Conservation (phyloP, 2,329 filamentous ascomycete genomes). For the Alternaria incomplexa region DNA sequence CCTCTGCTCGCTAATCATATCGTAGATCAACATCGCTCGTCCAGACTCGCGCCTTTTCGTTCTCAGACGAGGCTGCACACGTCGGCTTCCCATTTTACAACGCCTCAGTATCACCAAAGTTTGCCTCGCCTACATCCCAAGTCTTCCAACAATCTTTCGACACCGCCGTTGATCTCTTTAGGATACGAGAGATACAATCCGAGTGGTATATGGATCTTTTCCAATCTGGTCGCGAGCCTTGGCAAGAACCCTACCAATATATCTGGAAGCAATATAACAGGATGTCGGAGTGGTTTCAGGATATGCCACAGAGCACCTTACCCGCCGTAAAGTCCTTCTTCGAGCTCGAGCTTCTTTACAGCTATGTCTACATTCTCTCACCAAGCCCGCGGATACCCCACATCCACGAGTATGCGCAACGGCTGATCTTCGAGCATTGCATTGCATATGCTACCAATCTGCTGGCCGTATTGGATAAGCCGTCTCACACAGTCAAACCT, state of each 20-base stretch:
- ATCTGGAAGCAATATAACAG: constrained; percentile 78
- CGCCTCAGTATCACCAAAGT: constrained; percentile 46
- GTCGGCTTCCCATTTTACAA: constrained; percentile 73
- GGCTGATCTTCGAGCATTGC: constrained; percentile 84
- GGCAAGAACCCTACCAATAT: constrained; percentile 72
- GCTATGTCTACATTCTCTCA: constrained; percentile 86
- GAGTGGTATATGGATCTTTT: constrained; percentile 89
- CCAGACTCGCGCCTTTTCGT: constrained; percentile 86
- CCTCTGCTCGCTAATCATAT: background rate
- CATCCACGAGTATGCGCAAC: constrained; percentile 76
- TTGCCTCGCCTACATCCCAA: constrained; percentile 56
- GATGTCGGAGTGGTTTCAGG: constrained; percentile 81
- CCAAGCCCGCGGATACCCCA: constrained; percentile 76
- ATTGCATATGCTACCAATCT: constrained; percentile 81
- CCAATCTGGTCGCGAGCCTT: constrained; percentile 73
- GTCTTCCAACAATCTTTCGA: constrained; percentile 66
- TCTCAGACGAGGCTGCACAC: constrained; percentile 85
- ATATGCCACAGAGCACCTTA: constrained; percentile 71
- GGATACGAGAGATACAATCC: constrained; percentile 84
- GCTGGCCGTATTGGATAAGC: constrained; percentile 65
- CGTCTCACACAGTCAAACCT: constrained; percentile 62
- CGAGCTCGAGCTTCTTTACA: constrained; percentile 87
- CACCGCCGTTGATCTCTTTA: constrained; percentile 78
- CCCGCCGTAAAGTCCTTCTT: constrained; percentile 75
- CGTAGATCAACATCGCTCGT: constrained; percentile 84